Conservation (phyloP, 345 rosid genomes). For the Salix exigua region DNA sequence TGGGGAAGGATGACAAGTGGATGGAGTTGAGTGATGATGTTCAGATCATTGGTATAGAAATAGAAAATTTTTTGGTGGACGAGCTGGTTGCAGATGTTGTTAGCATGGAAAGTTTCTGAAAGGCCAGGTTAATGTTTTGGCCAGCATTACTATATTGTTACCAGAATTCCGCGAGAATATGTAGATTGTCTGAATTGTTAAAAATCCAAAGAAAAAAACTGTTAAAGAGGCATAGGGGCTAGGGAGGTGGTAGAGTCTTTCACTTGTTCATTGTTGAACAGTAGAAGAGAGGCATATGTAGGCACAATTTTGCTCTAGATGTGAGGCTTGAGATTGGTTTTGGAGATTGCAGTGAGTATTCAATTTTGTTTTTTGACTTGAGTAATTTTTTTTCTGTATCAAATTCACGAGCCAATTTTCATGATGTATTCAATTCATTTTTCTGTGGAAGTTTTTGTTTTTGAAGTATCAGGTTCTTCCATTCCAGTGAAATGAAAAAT, state of each 20-base stretch:
- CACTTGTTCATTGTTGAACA: background rate
- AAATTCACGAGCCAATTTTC: background rate
- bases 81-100: slow-evolving; percentile 56
- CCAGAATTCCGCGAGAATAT: background rate
- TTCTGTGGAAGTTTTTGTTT: background rate
- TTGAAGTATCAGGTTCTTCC: background rate
- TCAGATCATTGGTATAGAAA: slow-evolving; percentile 54
- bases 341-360: background rate
- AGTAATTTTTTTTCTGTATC: background rate
- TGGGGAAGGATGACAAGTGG: slow-evolving; percentile 55
- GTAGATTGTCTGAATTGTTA: background rate
- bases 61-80: slow-evolving; percentile 64
- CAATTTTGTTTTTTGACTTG: background rate
- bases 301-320: slow-evolving; percentile 15
- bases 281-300: background rate
- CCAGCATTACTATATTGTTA: background rate
- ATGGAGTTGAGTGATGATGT: slow-evolving; percentile 51
- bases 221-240: background rate
- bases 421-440: background rate
- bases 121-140: slow-evolving; percentile 6
- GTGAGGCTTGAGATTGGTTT: slow-evolving; percentile 12
- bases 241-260: background rate
- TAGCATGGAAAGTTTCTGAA: slow-evolving; percentile 35
- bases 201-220: background rate
- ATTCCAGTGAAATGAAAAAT: background rate